Conservation (phyloP, 169 alveolate species). For the Plasmodium blacklocki region DNA sequence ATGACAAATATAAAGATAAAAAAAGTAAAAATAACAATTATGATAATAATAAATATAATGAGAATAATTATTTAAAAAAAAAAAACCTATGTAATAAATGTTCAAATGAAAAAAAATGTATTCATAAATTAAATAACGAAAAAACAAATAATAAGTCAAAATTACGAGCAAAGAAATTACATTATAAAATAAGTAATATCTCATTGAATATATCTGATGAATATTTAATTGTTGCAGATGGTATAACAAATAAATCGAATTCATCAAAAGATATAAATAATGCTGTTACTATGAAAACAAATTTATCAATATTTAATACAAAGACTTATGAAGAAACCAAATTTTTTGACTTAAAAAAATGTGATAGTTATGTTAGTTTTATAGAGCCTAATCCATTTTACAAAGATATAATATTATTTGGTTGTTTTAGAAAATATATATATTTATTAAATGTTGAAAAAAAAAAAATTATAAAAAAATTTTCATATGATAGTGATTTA, state of each 20-base stretch:
- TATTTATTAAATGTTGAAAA: conserved; percentile 51
- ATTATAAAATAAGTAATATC: conserved; percentile 68
- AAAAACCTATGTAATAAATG: background rate
- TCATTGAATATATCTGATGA: conserved; percentile 48
- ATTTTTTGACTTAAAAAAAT: conserved; percentile 58
- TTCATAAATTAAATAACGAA: conserved; percentile 30
- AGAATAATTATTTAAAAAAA: background rate
- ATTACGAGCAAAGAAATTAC: conserved; percentile 51
- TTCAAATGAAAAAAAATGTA: background rate
- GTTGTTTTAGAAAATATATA: conserved; percentile 57
- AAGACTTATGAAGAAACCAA: conserved; percentile 59
- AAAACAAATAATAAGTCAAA: conserved; percentile 41
- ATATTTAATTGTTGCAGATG: conserved; percentile 69
- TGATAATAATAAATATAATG: background rate
- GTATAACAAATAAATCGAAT: conserved; percentile 71
- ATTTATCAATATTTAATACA: conserved; percentile 39
- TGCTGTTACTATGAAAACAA: conserved; percentile 75
- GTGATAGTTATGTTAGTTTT: conserved; percentile 70
- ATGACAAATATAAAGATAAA: background rate
- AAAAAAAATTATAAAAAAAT: conserved; percentile 65
- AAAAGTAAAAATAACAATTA: background rate
- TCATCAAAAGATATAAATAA: conserved; percentile 31
- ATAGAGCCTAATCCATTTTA: conserved; percentile 65
- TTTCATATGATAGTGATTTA: conserved; percentile 72
- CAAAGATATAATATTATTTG: conserved; percentile 43